Evolutionary conservation across 1,284 basidiomycete genomes (phyloP).

Genomic region (Leucoagaricus sp.): DNA sequence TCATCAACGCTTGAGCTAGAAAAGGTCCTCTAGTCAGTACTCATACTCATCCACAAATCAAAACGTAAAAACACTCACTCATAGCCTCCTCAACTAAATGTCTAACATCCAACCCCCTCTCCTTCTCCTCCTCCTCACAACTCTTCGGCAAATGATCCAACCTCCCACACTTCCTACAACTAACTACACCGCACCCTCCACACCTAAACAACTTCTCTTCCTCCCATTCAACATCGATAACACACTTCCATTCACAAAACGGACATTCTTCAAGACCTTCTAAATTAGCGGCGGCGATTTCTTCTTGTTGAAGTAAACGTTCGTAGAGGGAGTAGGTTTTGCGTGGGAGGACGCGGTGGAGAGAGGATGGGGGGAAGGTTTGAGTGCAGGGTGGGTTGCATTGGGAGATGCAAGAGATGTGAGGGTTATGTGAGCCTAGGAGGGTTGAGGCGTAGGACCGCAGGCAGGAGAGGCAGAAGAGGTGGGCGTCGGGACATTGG

Average conservation of each 20-base stretch:
- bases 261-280: constrained; percentile 85
- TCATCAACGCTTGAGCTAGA: constrained; percentile 79
- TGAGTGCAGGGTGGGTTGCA: constrained; percentile 72
- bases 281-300: constrained; percentile 72
- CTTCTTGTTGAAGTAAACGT: constrained; percentile 75
- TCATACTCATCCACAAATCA: neutral
- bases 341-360: constrained; percentile 58
- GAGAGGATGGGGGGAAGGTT: constrained; percentile 67
- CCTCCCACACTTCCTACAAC: constrained; percentile 78
- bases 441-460: constrained; percentile 48
- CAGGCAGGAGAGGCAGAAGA: constrained; percentile 70
- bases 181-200: constrained; percentile 70
- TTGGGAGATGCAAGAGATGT: constrained; percentile 80
- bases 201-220: constrained; percentile 81
- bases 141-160: constrained; percentile 84
- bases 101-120: constrained; percentile 69
- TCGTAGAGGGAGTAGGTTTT: constrained; percentile 74
- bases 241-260: constrained; percentile 77
- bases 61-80: constrained; percentile 50
- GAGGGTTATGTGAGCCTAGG: constrained; percentile 51
- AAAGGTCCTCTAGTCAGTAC: constrained; percentile 5
- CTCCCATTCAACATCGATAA: constrained; percentile 39
- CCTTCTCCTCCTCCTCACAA: constrained; percentile 79
- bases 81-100: constrained; percentile 89
- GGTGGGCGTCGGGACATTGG: constrained; percentile 81